These are phyloP conservation scores for Ambrosia hybrid DNA, from an alignment of 140 eudicot species.

Conservation along the genomic window DNA sequence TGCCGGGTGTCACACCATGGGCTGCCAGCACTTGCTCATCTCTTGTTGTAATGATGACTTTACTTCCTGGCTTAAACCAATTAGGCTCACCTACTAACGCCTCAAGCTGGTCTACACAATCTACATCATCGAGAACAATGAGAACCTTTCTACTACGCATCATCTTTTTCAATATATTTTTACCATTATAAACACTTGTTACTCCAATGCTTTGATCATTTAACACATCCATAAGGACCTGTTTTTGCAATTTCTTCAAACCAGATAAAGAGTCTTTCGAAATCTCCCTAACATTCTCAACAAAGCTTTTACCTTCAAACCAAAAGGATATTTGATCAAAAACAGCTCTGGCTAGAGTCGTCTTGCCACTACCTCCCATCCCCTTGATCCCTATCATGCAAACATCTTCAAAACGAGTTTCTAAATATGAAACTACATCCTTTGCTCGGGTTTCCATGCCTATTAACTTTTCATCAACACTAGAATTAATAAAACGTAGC, in stretches of 20 bases:
- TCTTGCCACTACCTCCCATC: conserved; percentile 30
- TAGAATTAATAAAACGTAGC: not conserved
- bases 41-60: conserved; percentile 36
- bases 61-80: conserved; percentile 27
- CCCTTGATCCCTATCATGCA: conserved; percentile 24
- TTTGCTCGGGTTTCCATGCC: conserved; percentile 15
- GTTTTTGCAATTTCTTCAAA: conserved; percentile 16
- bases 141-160: conserved; percentile 26
- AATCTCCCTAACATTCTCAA: conserved; percentile 24
- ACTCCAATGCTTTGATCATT: not conserved
- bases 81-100: conserved; percentile 12
- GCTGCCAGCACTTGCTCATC: conserved; percentile 16
- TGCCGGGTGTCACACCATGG: conserved; percentile 14
- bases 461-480: not conserved
- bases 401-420: not conserved
- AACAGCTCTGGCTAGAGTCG: conserved; percentile 29
- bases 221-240: conserved; percentile 19
- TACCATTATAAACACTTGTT: not conserved
- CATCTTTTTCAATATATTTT: not conserved
- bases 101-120: conserved; percentile 21
- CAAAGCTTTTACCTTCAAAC: conserved; percentile 26
- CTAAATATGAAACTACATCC: conserved; percentile 7
- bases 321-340: not conserved
- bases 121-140: conserved; percentile 31
- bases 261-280: conserved; percentile 1